phyloP scores from a whole-genome alignment of 2,329 filamentous ascomycete species.

The Capronia epimyces region DNA sequence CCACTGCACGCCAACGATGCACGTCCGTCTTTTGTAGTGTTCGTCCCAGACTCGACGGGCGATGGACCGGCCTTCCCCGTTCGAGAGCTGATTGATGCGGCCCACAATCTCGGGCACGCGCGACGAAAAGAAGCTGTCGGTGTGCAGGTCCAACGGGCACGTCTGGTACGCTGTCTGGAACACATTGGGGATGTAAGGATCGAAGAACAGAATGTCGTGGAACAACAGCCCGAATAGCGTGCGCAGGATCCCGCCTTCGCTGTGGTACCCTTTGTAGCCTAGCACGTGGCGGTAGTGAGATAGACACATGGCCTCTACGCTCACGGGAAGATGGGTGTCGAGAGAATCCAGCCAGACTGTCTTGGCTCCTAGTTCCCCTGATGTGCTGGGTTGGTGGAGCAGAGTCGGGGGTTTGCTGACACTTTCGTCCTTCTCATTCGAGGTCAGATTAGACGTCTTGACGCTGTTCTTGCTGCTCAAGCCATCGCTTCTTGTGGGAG shows the following conservation, averaged over 20 bases:
- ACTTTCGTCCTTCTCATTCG: background rate
- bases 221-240: slow-evolving; percentile 89
- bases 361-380: slow-evolving; percentile 47
- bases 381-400: slow-evolving; percentile 16
- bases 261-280: slow-evolving; percentile 93
- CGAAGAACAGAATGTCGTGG: slow-evolving; percentile 80
- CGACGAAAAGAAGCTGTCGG: slow-evolving; percentile 82
- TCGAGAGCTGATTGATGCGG: slow-evolving; percentile 77
- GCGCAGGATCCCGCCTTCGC: slow-evolving; percentile 85
- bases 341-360: slow-evolving; percentile 82
- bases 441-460: background rate
- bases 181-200: slow-evolving; percentile 77
- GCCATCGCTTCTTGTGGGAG: slow-evolving; percentile 26
- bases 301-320: slow-evolving; percentile 90
- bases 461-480: slow-evolving; percentile 22
- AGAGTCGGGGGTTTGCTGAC: slow-evolving; percentile 9
- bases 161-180: slow-evolving; percentile 96
- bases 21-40: slow-evolving; percentile 67
- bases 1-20: slow-evolving; percentile 90
- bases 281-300: slow-evolving; percentile 67
- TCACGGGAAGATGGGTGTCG: slow-evolving; percentile 66
- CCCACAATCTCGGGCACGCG: slow-evolving; percentile 86
- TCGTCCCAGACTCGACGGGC: slow-evolving; percentile 62
- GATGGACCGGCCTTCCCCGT: slow-evolving; percentile 66
- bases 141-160: slow-evolving; percentile 85